Percentiles rank a stretch among this genome's conserved stretches.
Conservation (phyloP, 2,329 filamentous ascomycete species). For the Ilyonectria mors-panacis region DNA sequence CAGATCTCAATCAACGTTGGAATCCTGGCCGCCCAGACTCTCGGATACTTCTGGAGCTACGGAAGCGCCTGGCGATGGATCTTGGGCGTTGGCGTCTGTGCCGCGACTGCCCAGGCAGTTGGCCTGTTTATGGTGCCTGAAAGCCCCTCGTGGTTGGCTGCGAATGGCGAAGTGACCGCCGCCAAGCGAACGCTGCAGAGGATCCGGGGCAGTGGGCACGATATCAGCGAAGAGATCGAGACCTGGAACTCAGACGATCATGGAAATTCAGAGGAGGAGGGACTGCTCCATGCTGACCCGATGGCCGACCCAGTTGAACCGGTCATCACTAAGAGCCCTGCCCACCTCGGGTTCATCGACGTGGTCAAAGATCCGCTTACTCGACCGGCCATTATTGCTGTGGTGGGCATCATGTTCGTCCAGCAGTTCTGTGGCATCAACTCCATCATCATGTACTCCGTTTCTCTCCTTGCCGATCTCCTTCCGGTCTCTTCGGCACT, state of each 20-base stretch:
- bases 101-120: conserved; percentile 77
- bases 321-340: conserved; percentile 30
- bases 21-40: conserved; percentile 84
- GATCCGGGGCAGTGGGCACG: conserved; percentile 78
- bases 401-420: conserved; percentile 91
- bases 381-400: conserved; percentile 82
- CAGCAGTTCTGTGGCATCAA: conserved; percentile 97
- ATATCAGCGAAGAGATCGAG: conserved; percentile 82
- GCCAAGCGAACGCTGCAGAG: conserved; percentile 80
- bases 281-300: conserved; percentile 67
- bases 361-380: conserved; percentile 79
- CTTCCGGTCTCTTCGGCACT: conserved; percentile 86
- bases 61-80: conserved; percentile 88
- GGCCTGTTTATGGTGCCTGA: conserved; percentile 86
- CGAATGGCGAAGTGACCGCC: conserved; percentile 69
- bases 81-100: conserved; percentile 77
- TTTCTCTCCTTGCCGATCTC: conserved; percentile 86
- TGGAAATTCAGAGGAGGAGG: conserved; percentile 75
- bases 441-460: conserved; percentile 98
- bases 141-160: conserved; percentile 90
- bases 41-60: conserved; percentile 90
- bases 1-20: conserved; percentile 95
- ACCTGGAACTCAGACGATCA: conserved; percentile 67
- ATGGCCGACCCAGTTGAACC: conserved; percentile 43
- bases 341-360: conserved; percentile 72